These are phyloP conservation scores for Apiospora koreana DNA, from an alignment of 2,329 filamentous ascomycete genomes.

Conservation along the genomic window DNA sequence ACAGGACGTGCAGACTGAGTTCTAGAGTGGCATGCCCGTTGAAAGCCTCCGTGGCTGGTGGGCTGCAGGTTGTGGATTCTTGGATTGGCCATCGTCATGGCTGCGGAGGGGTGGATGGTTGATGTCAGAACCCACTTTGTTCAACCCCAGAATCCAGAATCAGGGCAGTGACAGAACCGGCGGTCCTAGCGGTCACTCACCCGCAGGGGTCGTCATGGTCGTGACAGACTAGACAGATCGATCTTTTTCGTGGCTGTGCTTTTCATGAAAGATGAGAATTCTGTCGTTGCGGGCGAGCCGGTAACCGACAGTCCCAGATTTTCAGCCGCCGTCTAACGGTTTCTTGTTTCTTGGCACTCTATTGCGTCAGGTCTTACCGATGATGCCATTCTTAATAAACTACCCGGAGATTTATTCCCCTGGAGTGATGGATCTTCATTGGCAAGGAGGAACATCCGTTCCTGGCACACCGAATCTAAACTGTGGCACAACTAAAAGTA, in stretches of 20 bases:
- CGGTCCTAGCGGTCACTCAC: background rate
- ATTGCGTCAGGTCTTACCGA: constrained; percentile 1
- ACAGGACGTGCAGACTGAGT: too few species aligned
- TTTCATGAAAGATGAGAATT: background rate
- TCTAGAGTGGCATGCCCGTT: background rate
- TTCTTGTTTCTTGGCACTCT: constrained; percentile 1
- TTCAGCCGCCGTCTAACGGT: background rate
- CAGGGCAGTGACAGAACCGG: background rate
- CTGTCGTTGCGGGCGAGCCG: background rate
- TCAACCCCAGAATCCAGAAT: constrained; percentile 4
- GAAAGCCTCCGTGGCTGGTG: background rate
- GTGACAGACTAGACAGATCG: too few species aligned
- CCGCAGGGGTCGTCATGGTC: too few species aligned
- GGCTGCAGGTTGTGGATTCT: background rate
- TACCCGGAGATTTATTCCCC: background rate
- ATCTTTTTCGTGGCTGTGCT: background rate
- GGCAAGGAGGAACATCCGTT: background rate
- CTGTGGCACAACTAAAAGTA: background rate
- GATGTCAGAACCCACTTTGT: constrained; percentile 8
- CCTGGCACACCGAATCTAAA: background rate
- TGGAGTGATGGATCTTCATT: background rate
- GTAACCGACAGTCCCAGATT: background rate
- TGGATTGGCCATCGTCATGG: background rate
- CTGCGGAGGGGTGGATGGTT: background rate
- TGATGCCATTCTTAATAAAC: background rate